Conservation (phyloP, 179 eudicot genomes). For the Drosera spatulata region DNA sequence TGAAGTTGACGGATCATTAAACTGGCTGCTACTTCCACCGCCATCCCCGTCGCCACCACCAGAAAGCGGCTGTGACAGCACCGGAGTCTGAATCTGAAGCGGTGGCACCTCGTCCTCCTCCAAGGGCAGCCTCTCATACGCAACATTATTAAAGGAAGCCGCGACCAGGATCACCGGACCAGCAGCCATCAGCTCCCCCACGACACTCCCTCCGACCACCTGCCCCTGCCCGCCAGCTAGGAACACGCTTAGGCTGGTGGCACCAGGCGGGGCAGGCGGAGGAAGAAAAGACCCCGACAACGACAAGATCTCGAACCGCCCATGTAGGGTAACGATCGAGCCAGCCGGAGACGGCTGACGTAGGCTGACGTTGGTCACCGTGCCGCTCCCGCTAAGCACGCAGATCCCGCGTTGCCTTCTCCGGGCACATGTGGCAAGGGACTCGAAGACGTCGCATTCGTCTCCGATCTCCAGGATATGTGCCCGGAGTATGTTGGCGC, state of each 20-base stretch:
- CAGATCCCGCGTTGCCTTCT: conserved; percentile 74
- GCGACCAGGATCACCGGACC: conserved; percentile 38
- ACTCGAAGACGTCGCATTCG: conserved; percentile 61
- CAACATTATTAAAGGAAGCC: too few relatives aligned
- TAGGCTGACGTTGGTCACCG: conserved; percentile 67
- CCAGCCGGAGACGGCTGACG: conserved; percentile 67
- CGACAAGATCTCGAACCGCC: conserved; percentile 76
- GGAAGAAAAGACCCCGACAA: conserved; percentile 73
- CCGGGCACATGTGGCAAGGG: conserved; percentile 49
- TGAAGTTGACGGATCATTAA: too few relatives aligned
- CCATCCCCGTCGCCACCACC: too few relatives aligned
- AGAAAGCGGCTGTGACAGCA: too few relatives aligned
- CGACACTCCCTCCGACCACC: conserved; percentile 86
- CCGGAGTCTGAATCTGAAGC: too few relatives aligned
- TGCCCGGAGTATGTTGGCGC: conserved; percentile 74
- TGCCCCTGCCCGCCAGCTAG: conserved; percentile 94
- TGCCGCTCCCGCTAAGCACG: conserved; percentile 59
- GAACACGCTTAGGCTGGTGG: conserved; percentile 61
- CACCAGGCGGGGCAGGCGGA: conserved; percentile 87
- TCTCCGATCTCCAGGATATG: conserved; percentile 80
- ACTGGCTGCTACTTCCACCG: too few relatives aligned
- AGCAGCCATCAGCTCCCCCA: conserved; percentile 61
- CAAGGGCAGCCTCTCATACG: too few relatives aligned
- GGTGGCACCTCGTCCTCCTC: too few relatives aligned
- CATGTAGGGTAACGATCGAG: conserved; percentile 59